These are phyloP conservation scores for Triangularia verruculosa DNA, from an alignment of 2,329 filamentous ascomycete genomes.

Conservation along the genomic window DNA sequence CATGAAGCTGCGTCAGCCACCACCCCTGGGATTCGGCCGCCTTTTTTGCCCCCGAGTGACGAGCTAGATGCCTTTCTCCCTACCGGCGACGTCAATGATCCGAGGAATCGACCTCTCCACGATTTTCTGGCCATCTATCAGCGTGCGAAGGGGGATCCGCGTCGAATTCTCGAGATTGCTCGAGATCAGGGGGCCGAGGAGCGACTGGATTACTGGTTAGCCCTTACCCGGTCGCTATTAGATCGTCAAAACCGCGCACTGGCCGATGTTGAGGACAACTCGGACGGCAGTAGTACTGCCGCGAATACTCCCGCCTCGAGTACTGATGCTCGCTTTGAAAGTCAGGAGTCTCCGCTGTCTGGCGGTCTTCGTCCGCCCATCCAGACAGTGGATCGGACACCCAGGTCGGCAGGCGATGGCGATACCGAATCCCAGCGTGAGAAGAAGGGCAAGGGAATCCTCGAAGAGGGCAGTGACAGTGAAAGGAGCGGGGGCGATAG, in stretches of 20 bases:
- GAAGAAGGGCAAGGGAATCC: constrained; percentile 7
- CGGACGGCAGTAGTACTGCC: background rate
- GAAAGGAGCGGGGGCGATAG: background rate
- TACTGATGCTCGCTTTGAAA: background rate
- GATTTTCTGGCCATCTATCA: constrained; percentile 56
- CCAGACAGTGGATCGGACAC: background rate
- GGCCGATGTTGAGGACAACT: constrained; percentile 1
- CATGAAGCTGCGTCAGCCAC: background rate
- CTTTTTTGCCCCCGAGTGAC: background rate
- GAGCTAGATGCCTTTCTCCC: background rate
- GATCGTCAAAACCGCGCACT: constrained; percentile 17
- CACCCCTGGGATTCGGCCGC: background rate
- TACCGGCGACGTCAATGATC: background rate
- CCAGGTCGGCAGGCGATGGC: background rate
- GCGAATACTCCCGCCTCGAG: background rate
- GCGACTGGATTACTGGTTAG: constrained; percentile 58
- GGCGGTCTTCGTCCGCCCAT: background rate
- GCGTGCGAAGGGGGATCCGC: constrained; percentile 57
- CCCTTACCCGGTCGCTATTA: constrained; percentile 44
- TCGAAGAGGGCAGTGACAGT: constrained; percentile 9
- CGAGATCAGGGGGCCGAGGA: constrained; percentile 58
- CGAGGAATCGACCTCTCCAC: background rate
- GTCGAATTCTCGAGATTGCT: constrained; percentile 59
- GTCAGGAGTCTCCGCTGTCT: background rate
- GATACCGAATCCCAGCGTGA: background rate